Evolutionary conservation across 352 stramenopile genomes (phyloP).

Genomic region (Phytopythium mirpurense): DNA sequence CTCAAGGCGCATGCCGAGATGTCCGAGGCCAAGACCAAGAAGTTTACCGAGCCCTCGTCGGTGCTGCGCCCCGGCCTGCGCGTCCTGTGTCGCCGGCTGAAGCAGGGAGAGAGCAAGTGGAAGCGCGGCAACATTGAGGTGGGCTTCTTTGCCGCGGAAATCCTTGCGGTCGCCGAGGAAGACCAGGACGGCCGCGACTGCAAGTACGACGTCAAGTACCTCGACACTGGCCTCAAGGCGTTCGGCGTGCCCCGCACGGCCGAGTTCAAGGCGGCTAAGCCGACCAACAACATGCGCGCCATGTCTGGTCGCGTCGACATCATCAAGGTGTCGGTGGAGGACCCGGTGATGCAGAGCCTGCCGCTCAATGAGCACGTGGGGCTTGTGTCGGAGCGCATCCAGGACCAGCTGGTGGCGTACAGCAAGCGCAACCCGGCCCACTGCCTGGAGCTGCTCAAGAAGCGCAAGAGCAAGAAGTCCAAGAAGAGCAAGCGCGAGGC

Average conservation of each 20-base stretch:
- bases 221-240: conserved; percentile 77
- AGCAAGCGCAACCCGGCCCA: conserved; percentile 72
- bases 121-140: conserved; percentile 81
- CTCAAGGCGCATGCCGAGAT: conserved; percentile 70
- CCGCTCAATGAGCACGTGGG: conserved; percentile 83
- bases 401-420: conserved; percentile 73
- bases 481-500: conserved; percentile 53
- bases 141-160: conserved; percentile 64
- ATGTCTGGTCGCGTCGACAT: conserved; percentile 83
- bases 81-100: conserved; percentile 66
- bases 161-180: conserved; percentile 57
- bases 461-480: conserved; percentile 71
- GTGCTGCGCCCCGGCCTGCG: conserved; percentile 50
- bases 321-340: conserved; percentile 57
- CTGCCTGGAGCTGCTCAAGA: conserved; percentile 53
- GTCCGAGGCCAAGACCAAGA: conserved; percentile 42
- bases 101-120: conserved; percentile 79
- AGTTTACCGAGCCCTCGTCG: conserved; percentile 30
- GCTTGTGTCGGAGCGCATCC: conserved; percentile 83
- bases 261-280: conserved; percentile 70
- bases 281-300: conserved; percentile 56
- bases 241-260: conserved; percentile 71
- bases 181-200: conserved; percentile 58
- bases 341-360: conserved; percentile 87
- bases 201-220: conserved; percentile 87